phyloP scores from a whole-genome alignment of 345 rosid species.

The Linum usitatissimum region DNA sequence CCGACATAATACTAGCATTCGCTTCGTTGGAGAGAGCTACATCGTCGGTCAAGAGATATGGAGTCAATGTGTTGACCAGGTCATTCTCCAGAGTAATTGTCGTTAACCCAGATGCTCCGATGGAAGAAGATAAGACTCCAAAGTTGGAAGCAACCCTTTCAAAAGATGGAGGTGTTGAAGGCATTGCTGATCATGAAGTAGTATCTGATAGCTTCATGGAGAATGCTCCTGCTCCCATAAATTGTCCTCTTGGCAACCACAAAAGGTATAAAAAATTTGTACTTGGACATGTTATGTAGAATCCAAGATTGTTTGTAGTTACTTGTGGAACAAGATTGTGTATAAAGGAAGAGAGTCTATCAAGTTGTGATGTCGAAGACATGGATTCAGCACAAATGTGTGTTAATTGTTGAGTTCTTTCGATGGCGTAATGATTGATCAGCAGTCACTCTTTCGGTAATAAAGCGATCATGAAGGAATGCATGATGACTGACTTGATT shows the following conservation, averaged over 20 bases:
- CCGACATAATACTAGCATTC: background rate
- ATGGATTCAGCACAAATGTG: no score
- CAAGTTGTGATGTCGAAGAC: no score
- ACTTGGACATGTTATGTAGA: background rate
- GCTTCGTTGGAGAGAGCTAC: background rate
- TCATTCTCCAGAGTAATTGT: background rate
- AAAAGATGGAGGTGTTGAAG: background rate
- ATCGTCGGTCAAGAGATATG: background rate
- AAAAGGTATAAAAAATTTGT: no score
- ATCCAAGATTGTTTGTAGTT: background rate
- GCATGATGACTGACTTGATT: no score
- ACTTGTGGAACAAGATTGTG: no score
- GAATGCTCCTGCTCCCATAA: background rate
- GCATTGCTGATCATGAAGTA: background rate
- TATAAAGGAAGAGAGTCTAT: no score
- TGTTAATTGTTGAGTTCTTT: no score
- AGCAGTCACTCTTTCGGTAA: no score
- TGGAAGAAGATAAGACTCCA: background rate
- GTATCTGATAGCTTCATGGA: background rate
- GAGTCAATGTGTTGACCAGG: background rate
- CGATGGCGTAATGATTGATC: no score
- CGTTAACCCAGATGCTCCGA: background rate
- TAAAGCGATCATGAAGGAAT: no score
- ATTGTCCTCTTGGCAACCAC: background rate
- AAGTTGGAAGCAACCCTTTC: background rate